These are phyloP conservation scores for Tanacetum coccineum DNA, from an alignment of 129 eudicot genomes.

Conservation along the genomic window DNA sequence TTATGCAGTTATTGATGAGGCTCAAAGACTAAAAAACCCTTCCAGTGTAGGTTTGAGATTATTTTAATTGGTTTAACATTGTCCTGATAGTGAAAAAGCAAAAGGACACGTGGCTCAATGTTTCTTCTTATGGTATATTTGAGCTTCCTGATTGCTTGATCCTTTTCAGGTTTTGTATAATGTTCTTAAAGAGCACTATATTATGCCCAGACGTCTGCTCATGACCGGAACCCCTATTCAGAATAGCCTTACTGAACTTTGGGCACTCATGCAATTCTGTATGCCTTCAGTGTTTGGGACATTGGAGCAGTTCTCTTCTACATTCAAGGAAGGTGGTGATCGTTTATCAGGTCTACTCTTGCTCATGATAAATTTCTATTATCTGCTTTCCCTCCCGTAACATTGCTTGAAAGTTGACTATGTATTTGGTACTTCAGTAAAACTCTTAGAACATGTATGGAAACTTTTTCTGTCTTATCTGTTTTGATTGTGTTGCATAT, in stretches of 20 bases:
- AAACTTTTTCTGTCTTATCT: background rate
- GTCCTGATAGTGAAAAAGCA: background rate
- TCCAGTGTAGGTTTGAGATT: conserved; percentile 70
- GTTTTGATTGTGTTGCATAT: background rate
- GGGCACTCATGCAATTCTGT: conserved; percentile 95
- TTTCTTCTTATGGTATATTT: background rate
- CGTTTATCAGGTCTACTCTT: conserved; percentile 30
- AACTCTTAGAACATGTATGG: background rate
- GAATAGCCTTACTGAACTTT: conserved; percentile 84
- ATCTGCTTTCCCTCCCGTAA: background rate
- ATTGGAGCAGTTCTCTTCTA: conserved; percentile 63
- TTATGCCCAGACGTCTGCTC: conserved; percentile 82
- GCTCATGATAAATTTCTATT: conserved; percentile 3
- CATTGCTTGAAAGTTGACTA: conserved; percentile 1
- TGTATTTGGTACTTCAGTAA: background rate
- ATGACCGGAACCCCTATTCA: conserved; percentile 98
- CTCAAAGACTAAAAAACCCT: conserved; percentile 91
- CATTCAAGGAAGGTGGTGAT: conserved; percentile 76
- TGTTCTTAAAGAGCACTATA: conserved; percentile 71
- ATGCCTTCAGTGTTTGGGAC: conserved; percentile 88
- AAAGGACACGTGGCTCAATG: background rate
- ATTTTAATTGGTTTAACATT: background rate
- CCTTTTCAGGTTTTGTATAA: conserved; percentile 69
- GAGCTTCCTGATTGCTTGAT: conserved; percentile 19
- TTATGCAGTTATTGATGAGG: conserved; percentile 87